phyloP scores from a whole-genome alignment of 169 alveolate species.

The Cryptosporidium bovis region DNA sequence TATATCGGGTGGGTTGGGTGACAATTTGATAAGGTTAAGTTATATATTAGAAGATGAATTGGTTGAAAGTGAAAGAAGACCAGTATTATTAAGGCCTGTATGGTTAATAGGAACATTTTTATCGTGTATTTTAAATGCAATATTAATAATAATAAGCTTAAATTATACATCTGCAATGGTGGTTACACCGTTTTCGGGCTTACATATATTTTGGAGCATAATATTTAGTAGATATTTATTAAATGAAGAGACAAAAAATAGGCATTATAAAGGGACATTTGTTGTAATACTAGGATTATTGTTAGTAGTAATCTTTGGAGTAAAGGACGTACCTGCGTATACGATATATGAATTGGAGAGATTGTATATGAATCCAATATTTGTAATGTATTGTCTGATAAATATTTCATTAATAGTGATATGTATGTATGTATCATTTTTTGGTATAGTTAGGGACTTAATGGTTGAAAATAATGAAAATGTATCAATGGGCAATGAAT shows the following conservation, averaged over 20 bases:
- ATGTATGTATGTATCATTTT: slow-evolving; percentile 33
- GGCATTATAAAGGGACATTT: slow-evolving; percentile 50
- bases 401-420: slow-evolving; percentile 16
- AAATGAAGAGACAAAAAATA: slow-evolving; percentile 28
- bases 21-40: slow-evolving; percentile 52
- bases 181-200: slow-evolving; percentile 68
- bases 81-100: slow-evolving; percentile 47
- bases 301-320: slow-evolving; percentile 40
- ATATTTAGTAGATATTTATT: slow-evolving; percentile 39
- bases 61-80: slow-evolving; percentile 23
- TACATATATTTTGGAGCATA: slow-evolving; percentile 70
- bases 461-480: not conserved
- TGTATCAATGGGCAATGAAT: not conserved
- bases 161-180: slow-evolving; percentile 67
- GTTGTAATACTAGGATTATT: slow-evolving; percentile 44
- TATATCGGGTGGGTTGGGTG: slow-evolving; percentile 59
- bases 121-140: slow-evolving; percentile 53
- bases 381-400: slow-evolving; percentile 13
- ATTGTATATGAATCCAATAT: slow-evolving; percentile 33
- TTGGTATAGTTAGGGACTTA: slow-evolving; percentile 36
- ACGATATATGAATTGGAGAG: slow-evolving; percentile 8
- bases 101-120: slow-evolving; percentile 64
- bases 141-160: slow-evolving; percentile 32
- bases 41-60: slow-evolving; percentile 30
- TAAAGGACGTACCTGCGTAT: slow-evolving; percentile 47